Conservation (phyloP, 179 eudicot species). For the Heliamphora pulchella region DNA sequence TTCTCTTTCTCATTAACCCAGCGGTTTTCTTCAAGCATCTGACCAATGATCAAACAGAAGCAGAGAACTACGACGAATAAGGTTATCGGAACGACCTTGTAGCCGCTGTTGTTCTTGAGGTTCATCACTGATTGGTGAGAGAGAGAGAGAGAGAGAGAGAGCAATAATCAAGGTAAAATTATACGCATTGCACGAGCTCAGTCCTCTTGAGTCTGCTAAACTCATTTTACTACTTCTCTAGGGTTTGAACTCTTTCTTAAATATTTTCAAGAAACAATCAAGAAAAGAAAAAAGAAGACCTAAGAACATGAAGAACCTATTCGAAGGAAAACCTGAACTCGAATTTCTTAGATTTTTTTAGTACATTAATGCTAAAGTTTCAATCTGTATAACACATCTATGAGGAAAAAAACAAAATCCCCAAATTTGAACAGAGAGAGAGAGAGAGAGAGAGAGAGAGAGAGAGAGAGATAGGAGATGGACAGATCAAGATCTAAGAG, state of each 20-base stretch:
- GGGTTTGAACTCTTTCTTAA: neutral
- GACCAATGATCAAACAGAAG: conserved; percentile 27
- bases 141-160: neutral
- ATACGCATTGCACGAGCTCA: neutral
- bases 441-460: too few relatives aligned
- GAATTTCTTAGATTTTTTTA: neutral
- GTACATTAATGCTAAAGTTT: neutral
- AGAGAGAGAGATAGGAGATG: too few relatives aligned
- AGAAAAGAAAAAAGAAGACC: neutral
- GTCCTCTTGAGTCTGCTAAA: neutral
- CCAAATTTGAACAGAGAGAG: neutral
- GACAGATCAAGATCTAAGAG: conserved; percentile 92
- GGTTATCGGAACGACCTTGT: conserved; percentile 17
- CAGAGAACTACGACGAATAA: conserved; percentile 23
- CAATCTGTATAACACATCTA: too few relatives aligned
- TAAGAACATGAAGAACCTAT: neutral
- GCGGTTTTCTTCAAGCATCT: conserved; percentile 26
- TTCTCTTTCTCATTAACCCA: conserved; percentile 22
- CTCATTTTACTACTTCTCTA: neutral
- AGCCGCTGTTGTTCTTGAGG: neutral
- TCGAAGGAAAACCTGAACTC: conserved; percentile 2
- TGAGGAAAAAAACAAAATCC: neutral
- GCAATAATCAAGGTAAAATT: neutral
- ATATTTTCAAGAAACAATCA: neutral
- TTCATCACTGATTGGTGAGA: neutral